Evolutionary conservation across 140 eudicot species (phyloP).

Genomic region (Oenanthe javanica): DNA sequence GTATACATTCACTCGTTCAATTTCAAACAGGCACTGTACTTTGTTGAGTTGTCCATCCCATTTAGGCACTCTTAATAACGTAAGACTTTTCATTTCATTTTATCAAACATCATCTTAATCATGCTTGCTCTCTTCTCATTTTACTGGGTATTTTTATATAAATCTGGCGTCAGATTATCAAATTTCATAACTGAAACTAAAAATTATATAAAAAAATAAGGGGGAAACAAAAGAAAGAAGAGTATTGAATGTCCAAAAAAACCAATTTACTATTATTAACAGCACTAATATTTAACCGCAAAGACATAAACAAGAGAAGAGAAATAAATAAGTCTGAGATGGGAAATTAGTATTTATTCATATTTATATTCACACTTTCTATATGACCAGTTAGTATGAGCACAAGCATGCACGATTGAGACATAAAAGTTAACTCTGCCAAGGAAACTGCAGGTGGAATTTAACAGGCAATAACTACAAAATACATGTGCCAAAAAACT

Average conservation of each 20-base stretch:
- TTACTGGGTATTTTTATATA: not conserved
- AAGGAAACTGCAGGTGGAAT: not conserved
- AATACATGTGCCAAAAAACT: slow-evolving; percentile 18
- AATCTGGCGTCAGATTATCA: not conserved
- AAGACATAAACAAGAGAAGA: not conserved
- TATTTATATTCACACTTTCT: not conserved
- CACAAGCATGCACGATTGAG: not conserved
- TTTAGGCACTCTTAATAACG: not conserved
- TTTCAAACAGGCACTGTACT: not conserved
- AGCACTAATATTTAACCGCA: not conserved
- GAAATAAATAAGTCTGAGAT: not conserved
- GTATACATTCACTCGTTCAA: not conserved
- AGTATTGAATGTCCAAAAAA: not conserved
- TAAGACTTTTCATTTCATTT: not conserved
- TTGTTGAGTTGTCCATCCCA: not conserved
- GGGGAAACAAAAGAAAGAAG: not conserved
- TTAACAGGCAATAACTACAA: slow-evolving; percentile 1
- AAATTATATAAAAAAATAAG: not conserved
- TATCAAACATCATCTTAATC: not conserved
- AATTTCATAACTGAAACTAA: not conserved
- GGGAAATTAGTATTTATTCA: not conserved
- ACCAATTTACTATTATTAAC: not conserved
- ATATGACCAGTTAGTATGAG: not conserved
- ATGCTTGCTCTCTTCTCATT: not conserved
- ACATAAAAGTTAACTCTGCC: not conserved